Conservation (phyloP, 2,329 filamentous ascomycete genomes). For the Penicillium sp. region DNA sequence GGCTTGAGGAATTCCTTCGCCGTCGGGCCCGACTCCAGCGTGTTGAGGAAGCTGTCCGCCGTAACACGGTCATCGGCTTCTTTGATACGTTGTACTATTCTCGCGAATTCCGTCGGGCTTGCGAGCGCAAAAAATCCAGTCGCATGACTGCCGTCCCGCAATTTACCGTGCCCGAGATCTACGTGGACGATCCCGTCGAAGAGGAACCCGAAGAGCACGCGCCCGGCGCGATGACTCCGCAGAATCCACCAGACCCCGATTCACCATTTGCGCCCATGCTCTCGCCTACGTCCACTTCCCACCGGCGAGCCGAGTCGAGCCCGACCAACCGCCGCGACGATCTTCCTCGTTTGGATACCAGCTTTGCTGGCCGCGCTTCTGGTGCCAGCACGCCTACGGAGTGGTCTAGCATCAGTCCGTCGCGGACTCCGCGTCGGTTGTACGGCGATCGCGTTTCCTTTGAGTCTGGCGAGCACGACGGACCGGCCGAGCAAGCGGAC, state of each 20-base stretch:
- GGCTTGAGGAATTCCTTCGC: slow-evolving; percentile 90
- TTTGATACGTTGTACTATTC: slow-evolving; percentile 92
- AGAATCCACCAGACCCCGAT: slow-evolving; percentile 22
- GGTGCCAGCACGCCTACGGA: slow-evolving; percentile 44
- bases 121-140: slow-evolving; percentile 71
- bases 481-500: slow-evolving; percentile 28
- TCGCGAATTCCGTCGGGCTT: slow-evolving; percentile 74
- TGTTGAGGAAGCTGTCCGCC: slow-evolving; percentile 90
- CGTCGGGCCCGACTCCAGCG: slow-evolving; percentile 87
- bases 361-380: slow-evolving; percentile 44
- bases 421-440: slow-evolving; percentile 37
- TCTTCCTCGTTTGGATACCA: slow-evolving; percentile 52
- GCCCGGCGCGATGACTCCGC: slow-evolving; percentile 25
- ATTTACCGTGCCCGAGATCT: slow-evolving; percentile 84
- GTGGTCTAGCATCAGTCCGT: slow-evolving; percentile 57
- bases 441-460: slow-evolving; percentile 36
- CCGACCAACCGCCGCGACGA: slow-evolving; percentile 31
- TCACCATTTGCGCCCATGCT: slow-evolving; percentile 33
- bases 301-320: slow-evolving; percentile 32
- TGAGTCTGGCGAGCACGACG: slow-evolving; percentile 28
- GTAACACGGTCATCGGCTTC: slow-evolving; percentile 88
- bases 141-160: slow-evolving; percentile 78
- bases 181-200: slow-evolving; percentile 75
- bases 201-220: slow-evolving; percentile 20
- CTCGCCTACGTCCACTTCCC: slow-evolving; percentile 32